A percentile compares a stretch with the other conserved stretches of the same genome.
These are phyloP conservation scores for Epichloe brachyelytri DNA, from an alignment of 2,329 filamentous ascomycete species.

Conservation along the genomic window DNA sequence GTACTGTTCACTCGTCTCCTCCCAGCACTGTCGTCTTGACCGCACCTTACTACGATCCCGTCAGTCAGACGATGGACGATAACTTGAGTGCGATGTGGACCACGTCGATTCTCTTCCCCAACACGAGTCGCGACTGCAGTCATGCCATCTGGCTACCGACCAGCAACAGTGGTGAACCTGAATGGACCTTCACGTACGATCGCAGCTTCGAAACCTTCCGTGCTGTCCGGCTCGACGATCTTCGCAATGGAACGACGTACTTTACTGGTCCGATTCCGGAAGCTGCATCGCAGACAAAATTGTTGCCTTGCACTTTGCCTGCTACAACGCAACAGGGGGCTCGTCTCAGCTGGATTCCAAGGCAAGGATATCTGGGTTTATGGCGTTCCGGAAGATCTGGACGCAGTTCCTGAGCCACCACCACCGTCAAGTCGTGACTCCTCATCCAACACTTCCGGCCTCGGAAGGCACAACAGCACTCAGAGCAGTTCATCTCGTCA, in stretches of 20 bases:
- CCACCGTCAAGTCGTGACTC: conserved; percentile 10
- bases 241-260: conserved; percentile 65
- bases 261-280: conserved; percentile 58
- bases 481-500: conserved; percentile 18
- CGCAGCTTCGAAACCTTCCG: conserved; percentile 65
- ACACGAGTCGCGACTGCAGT: conserved; percentile 66
- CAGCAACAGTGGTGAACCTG: conserved; percentile 49
- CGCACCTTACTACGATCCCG: conserved; percentile 66
- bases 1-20: conserved; percentile 50
- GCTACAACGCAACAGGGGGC: conserved; percentile 54
- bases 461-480: conserved; percentile 20
- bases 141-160: conserved; percentile 59
- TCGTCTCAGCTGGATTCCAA: conserved; percentile 62
- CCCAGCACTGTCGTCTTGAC: conserved; percentile 65
- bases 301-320: conserved; percentile 56
- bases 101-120: conserved; percentile 72
- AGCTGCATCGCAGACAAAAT: conserved; percentile 37
- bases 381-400: conserved; percentile 61
- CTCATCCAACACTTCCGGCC: conserved; percentile 6
- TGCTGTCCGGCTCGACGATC: conserved; percentile 61
- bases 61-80: conserved; percentile 50
- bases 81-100: conserved; percentile 69
- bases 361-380: conserved; percentile 67
- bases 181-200: conserved; percentile 70
- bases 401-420: conserved; percentile 39